phyloP scores from a whole-genome alignment of 176 grass and related monocot species.

The Eragrostis nindensis region DNA sequence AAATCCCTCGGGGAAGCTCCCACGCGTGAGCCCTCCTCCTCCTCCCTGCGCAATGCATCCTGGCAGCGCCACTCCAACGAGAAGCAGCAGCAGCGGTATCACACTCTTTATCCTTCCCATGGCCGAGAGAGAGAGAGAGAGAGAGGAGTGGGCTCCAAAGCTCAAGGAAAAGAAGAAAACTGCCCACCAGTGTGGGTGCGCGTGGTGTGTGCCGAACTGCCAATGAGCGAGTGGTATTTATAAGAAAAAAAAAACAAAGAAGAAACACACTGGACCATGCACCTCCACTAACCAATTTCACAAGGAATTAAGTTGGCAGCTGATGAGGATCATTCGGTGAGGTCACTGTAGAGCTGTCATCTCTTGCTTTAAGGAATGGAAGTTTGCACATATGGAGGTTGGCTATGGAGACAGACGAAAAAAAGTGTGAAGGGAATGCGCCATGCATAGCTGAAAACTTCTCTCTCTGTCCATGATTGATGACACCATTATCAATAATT shows the following conservation, averaged over 20 bases:
- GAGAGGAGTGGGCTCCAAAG: slow-evolving; percentile 44
- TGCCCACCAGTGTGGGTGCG: neutral
- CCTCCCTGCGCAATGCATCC: slow-evolving; percentile 43
- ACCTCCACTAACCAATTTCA: neutral
- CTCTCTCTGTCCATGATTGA: neutral
- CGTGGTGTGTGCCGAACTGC: neutral
- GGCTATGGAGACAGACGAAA: neutral
- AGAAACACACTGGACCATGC: slow-evolving; percentile 17
- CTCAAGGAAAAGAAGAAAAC: neutral
- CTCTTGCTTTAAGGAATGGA: slow-evolving; percentile 7
- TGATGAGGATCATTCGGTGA: neutral
- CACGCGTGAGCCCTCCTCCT: slow-evolving; percentile 54
- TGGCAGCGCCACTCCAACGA: slow-evolving; percentile 16
- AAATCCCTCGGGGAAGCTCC: slow-evolving; percentile 84
- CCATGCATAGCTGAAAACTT: neutral
- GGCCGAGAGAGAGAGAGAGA: neutral
- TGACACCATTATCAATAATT: neutral
- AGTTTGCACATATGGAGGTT: neutral
- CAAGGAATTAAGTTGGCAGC: neutral
- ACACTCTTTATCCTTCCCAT: slow-evolving; percentile 42
- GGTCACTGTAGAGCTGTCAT: neutral
- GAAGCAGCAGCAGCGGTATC: neutral
- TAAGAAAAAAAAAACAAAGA: slow-evolving; percentile 1
- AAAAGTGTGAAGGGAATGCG: neutral
- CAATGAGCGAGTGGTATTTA: slow-evolving; percentile 31